Conservation (phyloP, 768 basidiomycete genomes). For the Phylloporus sp. region DNA sequence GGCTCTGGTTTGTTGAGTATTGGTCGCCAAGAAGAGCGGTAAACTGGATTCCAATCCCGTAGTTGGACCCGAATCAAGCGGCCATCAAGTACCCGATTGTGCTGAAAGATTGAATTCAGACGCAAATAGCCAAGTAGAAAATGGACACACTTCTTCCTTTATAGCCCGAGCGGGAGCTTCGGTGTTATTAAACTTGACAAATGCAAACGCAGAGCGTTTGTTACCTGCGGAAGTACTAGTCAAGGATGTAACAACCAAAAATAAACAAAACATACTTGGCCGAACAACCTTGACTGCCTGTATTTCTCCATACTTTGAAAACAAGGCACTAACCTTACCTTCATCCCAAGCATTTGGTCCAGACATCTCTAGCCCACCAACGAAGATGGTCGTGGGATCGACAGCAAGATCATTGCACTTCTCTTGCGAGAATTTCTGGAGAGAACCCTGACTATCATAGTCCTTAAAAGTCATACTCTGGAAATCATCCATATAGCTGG, state of each 20-base stretch:
- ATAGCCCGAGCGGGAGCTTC: constrained; percentile 68
- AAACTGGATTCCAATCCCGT: constrained; percentile 61
- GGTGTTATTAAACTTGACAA: constrained; percentile 64
- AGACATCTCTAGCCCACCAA: constrained; percentile 68
- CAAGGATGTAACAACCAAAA: background rate
- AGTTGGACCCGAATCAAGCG: constrained; percentile 74
- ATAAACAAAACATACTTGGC: constrained; percentile 49
- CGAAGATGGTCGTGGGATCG: constrained; percentile 70
- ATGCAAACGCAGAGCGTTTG: constrained; percentile 71
- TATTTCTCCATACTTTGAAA: constrained; percentile 61
- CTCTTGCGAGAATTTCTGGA: constrained; percentile 21
- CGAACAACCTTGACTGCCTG: constrained; percentile 62
- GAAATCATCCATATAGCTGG: constrained; percentile 33
- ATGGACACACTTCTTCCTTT: constrained; percentile 49
- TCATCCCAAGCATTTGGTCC: constrained; percentile 70
- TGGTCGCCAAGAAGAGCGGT: constrained; percentile 38
- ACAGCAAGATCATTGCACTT: constrained; percentile 38
- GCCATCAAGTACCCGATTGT: constrained; percentile 65
- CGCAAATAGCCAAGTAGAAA: background rate
- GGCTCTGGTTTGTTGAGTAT: constrained; percentile 34
- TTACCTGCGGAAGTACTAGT: constrained; percentile 39
- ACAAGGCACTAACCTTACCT: constrained; percentile 52
- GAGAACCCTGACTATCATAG: constrained; percentile 19
- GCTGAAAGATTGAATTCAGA: constrained; percentile 39
- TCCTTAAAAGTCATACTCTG: constrained; percentile 26